Base-by-base conservation (phyloP, 345 rosid genomes). In the Rubroshorea leprosula region DNA sequence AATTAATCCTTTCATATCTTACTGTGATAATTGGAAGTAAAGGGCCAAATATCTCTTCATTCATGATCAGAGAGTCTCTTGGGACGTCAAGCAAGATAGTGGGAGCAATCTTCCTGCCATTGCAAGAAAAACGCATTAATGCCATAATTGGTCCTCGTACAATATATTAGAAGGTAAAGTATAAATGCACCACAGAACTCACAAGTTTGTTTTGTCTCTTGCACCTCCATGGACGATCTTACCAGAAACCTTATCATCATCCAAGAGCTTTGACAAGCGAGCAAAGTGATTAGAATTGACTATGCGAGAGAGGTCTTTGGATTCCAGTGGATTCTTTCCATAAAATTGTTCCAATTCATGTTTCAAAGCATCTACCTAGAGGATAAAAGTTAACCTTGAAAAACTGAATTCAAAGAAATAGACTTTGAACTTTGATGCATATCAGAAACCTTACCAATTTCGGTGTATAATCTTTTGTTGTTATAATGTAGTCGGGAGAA, bases 11-110 rank as follows among this genome's bases (percentile, higher is more conserved):
- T 23, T 58, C 26, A n/a, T 60, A 54, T 60, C 68, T 19, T 78
- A 93, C 97, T 29, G 65, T 72, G 61, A 87, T 47, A 63, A 93
- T 79, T 58, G 99, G 99, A 71, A 93, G 97, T 68, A 93, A 66
- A 19, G 99, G 99, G 49, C 99, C 99, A 75, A 89, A 93, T 50
- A 93, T 89, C 77, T 89, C 99, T 59, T 93, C 96, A 16, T 56
- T 78, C 99, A 93, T 93, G 41, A 89, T 82, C 67, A 76, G 41
- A 69, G 97, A 82, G 65, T 89, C 81, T 56, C 22, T 64, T 0
- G 99, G 95, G 2, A 87, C 92, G 43, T 83, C 95, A n/a, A 93
- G 76, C 75, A 93, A 79, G 72, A 93, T 72, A 60, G 99, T 83
- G 13, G 99, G 99, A 69, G 88, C 69, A 63, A 93, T 87, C 72